Percentiles rank a stretch among this genome's conserved stretches.
Evolutionary conservation across 805 yeast species (phyloP).

Genomic region (Clavispora phyllophila): DNA sequence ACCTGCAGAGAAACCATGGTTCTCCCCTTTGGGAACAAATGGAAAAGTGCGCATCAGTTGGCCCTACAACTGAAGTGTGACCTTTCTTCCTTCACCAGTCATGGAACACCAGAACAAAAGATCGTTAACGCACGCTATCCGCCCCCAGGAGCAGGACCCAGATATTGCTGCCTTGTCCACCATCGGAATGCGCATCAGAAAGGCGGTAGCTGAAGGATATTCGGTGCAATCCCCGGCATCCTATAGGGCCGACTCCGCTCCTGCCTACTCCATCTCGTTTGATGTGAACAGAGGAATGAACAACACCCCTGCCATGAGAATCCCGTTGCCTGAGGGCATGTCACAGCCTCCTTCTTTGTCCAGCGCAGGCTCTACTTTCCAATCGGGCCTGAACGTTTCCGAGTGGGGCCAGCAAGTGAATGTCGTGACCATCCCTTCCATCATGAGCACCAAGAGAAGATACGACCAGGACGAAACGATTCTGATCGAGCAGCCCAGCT

Average conservation of each 20-base stretch:
- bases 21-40: not conserved
- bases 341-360: slow-evolving; percentile 42
- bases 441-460: slow-evolving; percentile 21
- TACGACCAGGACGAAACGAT: slow-evolving; percentile 18
- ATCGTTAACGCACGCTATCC: slow-evolving; percentile 30
- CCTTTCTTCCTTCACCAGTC: not conserved
- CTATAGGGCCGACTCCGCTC: slow-evolving; percentile 7
- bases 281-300: slow-evolving; percentile 1
- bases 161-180: slow-evolving; percentile 42
- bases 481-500: slow-evolving; percentile 4
- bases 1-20: not conserved
- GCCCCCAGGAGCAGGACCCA: slow-evolving; percentile 22
- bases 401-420: slow-evolving; percentile 29
- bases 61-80: too few species aligned
- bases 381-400: slow-evolving; percentile 36
- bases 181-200: slow-evolving; percentile 68
- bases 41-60: slow-evolving; percentile 1
- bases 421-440: slow-evolving; percentile 2
- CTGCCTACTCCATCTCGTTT: slow-evolving; percentile 4
- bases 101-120: slow-evolving; percentile 20
- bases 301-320: slow-evolving; percentile 15
- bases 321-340: slow-evolving; percentile 39
- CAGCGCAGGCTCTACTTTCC: slow-evolving; percentile 39
- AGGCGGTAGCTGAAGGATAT: slow-evolving; percentile 62
- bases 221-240: slow-evolving; percentile 11